Base-by-base conservation (phyloP, 805 yeast species). In the Lipomyces spencermartinsiae region DNA sequence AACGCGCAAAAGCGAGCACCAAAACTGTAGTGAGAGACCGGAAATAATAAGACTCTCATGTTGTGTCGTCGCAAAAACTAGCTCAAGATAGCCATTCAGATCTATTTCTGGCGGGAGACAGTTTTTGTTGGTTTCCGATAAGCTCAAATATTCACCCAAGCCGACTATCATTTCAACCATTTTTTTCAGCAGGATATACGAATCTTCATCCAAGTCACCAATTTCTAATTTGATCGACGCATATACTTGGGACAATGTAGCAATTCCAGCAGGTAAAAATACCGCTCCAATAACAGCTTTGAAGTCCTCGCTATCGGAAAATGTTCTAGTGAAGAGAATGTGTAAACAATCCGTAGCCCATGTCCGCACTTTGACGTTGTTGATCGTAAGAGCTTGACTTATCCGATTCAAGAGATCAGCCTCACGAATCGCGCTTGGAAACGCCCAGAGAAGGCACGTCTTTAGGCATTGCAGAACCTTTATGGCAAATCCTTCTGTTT, bases 151-250 rank as follows among this genome's bases (percentile, higher is more conserved):
- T 73, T 91, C 96, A 70, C 95, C 90, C 62, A 92, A 80, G 0
- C 93, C 90, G 31, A 95, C 97, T 43, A 93, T 87, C 92, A 94
- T 90, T 76, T 95, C 99, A 4, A 93, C 97, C 16, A 94, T 84
- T 79, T 94, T 94, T 77, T 95, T 95, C 69, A 91, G 80, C 66
- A 94, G 84, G 0, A 96, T 88, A 77, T 95, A 95, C 46, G 86
- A 83, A 65, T 85, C 86, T 73, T 93, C 98, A 74, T 91, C 93
- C 29, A 93, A 83, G 74, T 88, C 91, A 68, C 86, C 86, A 2
- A 88, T 76, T 70, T 87, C 86, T 62, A 91, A 83, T 31, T 76
- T 76, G 53, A 84, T 74, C 9, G 80, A 58, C 34, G 80, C 78
- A 77, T 89, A 93, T 37, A 92, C 91, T 58, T 83, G 84, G 43